These are phyloP conservation scores for Suhomyces atakaporum DNA, from an alignment of 1,139 yeast species.

Conservation along the genomic window DNA sequence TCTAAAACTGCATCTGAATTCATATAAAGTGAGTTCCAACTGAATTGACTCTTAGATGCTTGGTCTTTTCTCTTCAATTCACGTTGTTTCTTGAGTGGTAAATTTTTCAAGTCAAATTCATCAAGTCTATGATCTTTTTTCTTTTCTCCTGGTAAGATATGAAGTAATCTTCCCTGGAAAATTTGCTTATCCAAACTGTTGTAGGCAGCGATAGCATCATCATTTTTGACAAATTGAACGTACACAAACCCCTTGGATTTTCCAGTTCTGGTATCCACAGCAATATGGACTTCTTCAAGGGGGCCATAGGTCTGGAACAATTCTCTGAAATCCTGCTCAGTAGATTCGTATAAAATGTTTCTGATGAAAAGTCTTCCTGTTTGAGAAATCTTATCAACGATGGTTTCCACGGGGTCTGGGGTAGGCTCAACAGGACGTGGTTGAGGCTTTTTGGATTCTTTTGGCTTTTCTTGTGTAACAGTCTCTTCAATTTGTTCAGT, in stretches of 20 bases:
- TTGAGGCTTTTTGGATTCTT: constrained; percentile 9
- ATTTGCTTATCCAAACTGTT: constrained; percentile 77
- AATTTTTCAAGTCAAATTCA: constrained; percentile 85
- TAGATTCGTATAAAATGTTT: constrained; percentile 77
- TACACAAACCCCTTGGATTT: constrained; percentile 93
- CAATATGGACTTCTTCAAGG: constrained; percentile 82
- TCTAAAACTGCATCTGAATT: constrained; percentile 90
- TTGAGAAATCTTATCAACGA: constrained; percentile 49
- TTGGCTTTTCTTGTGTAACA: constrained; percentile 30
- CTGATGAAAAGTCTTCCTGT: constrained; percentile 89
- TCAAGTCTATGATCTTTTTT: constrained; percentile 80
- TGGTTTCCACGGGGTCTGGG: constrained; percentile 13
- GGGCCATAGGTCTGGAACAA: constrained; percentile 60
- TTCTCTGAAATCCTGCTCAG: constrained; percentile 72
- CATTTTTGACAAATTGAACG: constrained; percentile 63
- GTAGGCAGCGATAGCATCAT: constrained; percentile 77
- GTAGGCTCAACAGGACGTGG: constrained; percentile 4
- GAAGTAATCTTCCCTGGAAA: constrained; percentile 92
- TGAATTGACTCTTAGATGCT: constrained; percentile 82
- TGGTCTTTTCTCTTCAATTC: constrained; percentile 81
- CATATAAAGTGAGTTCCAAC: constrained; percentile 94
- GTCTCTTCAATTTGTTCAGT: constrained; percentile 14
- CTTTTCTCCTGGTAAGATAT: constrained; percentile 81
- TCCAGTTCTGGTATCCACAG: constrained; percentile 87
- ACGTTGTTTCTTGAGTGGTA: constrained; percentile 88